A percentile compares a stretch with the other conserved stretches of the same genome.
These are phyloP conservation scores for Colletotrichum tabaci DNA, from an alignment of 2,329 filamentous ascomycete genomes.

Conservation along the genomic window DNA sequence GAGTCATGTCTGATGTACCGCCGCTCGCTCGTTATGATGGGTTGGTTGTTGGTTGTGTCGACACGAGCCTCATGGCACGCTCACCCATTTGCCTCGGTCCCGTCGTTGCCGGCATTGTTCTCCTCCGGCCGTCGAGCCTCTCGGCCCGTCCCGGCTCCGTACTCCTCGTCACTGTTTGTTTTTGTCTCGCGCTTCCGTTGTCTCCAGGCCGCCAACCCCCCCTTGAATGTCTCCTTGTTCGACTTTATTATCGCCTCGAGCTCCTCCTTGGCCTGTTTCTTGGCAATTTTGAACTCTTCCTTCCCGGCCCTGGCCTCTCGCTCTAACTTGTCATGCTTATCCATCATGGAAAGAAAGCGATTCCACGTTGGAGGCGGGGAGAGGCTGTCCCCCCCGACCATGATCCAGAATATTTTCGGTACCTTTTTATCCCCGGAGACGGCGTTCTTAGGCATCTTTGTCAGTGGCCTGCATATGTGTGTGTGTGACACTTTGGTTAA, in stretches of 20 bases:
- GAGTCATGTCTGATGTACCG: not conserved
- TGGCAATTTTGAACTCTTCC: conserved; percentile 13
- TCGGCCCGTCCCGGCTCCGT: not conserved
- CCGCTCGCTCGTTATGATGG: not conserved
- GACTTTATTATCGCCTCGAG: conserved; percentile 17
- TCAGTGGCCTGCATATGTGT: not conserved
- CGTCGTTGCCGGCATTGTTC: not conserved
- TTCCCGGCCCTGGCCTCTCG: conserved; percentile 8
- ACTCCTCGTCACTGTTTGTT: not conserved
- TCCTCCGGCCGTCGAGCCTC: not conserved
- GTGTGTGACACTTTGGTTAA: not conserved
- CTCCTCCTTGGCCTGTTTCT: conserved; percentile 20
- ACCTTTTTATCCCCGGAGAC: not conserved
- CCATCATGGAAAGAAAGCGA: conserved; percentile 11
- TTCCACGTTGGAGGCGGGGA: conserved; percentile 28
- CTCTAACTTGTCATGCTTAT: conserved; percentile 11
- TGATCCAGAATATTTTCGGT: conserved; percentile 23
- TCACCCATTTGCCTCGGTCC: not conserved
- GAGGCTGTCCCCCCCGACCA: conserved; percentile 32
- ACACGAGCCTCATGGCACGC: not conserved
- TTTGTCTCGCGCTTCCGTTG: conserved; percentile 7
- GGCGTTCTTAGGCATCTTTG: conserved; percentile 17
- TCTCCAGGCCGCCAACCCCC: conserved; percentile 28
- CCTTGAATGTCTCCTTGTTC: conserved; percentile 21
- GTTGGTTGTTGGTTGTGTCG: not conserved